Evolutionary conservation across 257 asterid genomes (phyloP).

Genomic region (Nicotiana obtusifolia): DNA sequence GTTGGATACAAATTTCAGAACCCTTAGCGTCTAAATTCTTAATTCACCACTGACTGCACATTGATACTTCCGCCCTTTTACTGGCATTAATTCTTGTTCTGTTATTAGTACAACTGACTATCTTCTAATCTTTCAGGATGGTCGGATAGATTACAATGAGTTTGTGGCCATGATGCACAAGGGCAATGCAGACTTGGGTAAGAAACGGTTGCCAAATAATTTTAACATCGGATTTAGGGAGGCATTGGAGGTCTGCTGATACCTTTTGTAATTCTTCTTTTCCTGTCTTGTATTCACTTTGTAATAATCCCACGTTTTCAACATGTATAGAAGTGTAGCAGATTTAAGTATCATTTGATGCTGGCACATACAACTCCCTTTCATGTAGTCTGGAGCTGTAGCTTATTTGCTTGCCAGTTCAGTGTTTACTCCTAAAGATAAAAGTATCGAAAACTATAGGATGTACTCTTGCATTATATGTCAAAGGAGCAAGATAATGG

Average conservation of each 20-base stretch:
- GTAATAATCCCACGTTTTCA: neutral
- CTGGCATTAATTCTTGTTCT: neutral
- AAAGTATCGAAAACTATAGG: neutral
- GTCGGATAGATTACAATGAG: slow-evolving; percentile 43
- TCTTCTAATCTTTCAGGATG: slow-evolving; percentile 30
- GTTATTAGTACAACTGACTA: neutral
- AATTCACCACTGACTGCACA: neutral
- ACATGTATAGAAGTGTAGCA: neutral
- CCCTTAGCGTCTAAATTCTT: neutral
- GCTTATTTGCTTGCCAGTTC: neutral
- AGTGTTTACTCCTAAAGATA: neutral
- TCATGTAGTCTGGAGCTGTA: neutral
- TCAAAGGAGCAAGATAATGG: neutral
- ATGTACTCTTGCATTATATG: neutral
- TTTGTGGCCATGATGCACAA: slow-evolving; percentile 53
- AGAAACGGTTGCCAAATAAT: slow-evolving; percentile 20
- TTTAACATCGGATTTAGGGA: slow-evolving; percentile 18
- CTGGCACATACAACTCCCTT: neutral
- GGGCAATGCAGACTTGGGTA: slow-evolving; percentile 34
- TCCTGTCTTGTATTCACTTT: neutral
- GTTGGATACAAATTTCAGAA: neutral
- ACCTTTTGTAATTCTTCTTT: neutral
- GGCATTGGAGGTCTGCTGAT: slow-evolving; percentile 18
- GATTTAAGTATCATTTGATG: neutral
- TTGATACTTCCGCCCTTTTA: neutral